Percentiles rank a stretch among this genome's conserved stretches.
These are phyloP conservation scores for Colletotrichum tabaci DNA, from an alignment of 2,329 filamentous ascomycete species.

Conservation along the genomic window DNA sequence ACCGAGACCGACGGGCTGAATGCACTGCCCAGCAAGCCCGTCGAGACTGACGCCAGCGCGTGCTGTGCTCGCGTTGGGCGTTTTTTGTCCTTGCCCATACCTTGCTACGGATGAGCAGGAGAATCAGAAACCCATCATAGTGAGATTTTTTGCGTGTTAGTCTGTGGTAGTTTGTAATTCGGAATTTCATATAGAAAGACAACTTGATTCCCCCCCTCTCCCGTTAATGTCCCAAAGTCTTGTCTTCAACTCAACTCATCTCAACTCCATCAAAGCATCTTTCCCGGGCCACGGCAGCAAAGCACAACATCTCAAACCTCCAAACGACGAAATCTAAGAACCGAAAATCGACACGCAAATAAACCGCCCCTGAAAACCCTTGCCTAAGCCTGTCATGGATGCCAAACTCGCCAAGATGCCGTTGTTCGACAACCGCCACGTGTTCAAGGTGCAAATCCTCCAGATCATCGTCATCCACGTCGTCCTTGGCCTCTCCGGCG, in stretches of 20 bases:
- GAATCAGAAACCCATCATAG: no score
- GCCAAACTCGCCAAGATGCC: constrained; percentile 1
- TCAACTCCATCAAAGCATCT: not conserved
- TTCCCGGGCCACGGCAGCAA: not conserved
- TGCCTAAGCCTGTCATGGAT: not conserved
- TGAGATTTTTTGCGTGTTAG: no score
- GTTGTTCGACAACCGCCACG: constrained; percentile 15
- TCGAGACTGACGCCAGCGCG: not conserved
- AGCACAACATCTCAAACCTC: not conserved
- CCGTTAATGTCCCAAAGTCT: not conserved
- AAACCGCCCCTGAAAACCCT: no score
- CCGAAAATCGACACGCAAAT: not conserved
- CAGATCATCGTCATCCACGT: constrained; percentile 23
- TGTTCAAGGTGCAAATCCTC: constrained; percentile 19
- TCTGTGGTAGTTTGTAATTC: not conserved
- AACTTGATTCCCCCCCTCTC: not conserved
- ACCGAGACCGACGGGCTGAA: constrained; percentile 21
- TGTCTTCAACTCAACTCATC: not conserved
- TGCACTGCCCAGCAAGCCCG: not conserved
- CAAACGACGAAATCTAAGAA: no score
- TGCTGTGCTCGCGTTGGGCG: constrained; percentile 2
- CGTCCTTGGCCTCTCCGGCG: constrained; percentile 23
- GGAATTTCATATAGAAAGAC: constrained; percentile 5
- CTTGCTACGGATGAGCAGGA: not conserved
- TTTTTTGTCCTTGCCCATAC: not conserved